Conservation (phyloP, 1,284 basidiomycete species). For the Leccinum pachyderme region DNA sequence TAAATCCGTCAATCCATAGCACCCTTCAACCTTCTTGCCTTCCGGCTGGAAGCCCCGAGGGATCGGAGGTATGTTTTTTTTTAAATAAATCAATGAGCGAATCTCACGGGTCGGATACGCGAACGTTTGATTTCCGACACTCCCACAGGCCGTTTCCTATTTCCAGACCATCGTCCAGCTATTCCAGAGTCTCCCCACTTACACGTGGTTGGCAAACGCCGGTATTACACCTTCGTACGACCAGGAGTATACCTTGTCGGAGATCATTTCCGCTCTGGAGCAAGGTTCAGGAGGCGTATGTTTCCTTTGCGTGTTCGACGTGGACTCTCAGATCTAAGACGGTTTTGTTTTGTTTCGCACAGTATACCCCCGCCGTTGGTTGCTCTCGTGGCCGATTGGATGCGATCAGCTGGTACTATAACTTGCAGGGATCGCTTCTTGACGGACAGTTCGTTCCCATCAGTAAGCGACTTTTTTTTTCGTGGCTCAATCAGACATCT, state of each 20-base stretch:
- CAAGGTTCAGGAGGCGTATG: constrained; percentile 44
- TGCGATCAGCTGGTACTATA: constrained; percentile 64
- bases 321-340: not conserved
- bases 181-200: constrained; percentile 67
- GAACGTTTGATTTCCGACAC: not conserved
- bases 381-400: constrained; percentile 52
- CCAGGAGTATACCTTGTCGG: constrained; percentile 55
- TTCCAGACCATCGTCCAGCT: constrained; percentile 64
- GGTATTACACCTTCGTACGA: constrained; percentile 66
- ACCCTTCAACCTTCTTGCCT: constrained; percentile 64
- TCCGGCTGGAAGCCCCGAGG: constrained; percentile 51
- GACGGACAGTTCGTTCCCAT: constrained; percentile 64
- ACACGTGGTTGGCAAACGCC: constrained; percentile 60
- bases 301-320: not conserved
- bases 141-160: constrained; percentile 62
- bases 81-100: not conserved
- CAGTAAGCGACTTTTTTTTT: constrained; percentile 35
- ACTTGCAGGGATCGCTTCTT: constrained; percentile 62
- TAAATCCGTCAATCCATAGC: constrained; percentile 34
- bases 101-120: not conserved
- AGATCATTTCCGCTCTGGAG: constrained; percentile 59
- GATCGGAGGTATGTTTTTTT: constrained; percentile 52
- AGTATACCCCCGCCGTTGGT: constrained; percentile 57
- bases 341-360: constrained; percentile 14
- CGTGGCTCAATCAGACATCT: not conserved